These are phyloP conservation scores for Aspergillus floridensis DNA, from an alignment of 2,329 filamentous ascomycete genomes.

Conservation along the genomic window DNA sequence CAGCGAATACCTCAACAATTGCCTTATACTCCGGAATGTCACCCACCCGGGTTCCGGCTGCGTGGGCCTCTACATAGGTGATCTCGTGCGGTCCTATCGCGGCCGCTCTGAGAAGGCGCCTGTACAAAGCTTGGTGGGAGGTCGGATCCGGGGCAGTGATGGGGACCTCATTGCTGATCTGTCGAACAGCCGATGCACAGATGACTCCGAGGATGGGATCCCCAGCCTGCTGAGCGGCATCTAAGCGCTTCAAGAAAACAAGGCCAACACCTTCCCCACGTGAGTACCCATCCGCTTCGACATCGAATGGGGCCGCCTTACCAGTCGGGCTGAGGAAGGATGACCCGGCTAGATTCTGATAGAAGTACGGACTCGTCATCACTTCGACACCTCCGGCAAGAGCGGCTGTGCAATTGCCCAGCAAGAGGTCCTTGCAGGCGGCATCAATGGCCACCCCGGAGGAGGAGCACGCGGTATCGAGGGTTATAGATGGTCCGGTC, in stretches of 20 bases:
- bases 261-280: conserved; percentile 73
- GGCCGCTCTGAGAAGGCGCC: no score
- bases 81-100: no score
- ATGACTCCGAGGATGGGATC: conserved; percentile 71
- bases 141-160: no score
- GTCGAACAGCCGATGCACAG: conserved; percentile 55
- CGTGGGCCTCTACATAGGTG: no score
- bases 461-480: conserved; percentile 78
- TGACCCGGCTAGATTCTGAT: conserved; percentile 71
- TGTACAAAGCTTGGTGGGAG: no score
- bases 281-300: conserved; percentile 78
- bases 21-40: conserved; percentile 81
- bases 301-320: conserved; percentile 77
- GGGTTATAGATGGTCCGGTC: conserved; percentile 66
- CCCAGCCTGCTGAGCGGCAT: conserved; percentile 73
- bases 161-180: no score
- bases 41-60: conserved; percentile 55
- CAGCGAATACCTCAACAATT: conserved; percentile 66
- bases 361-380: conserved; percentile 77
- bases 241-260: conserved; percentile 73
- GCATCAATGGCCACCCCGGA: conserved; percentile 70
- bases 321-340: conserved; percentile 66
- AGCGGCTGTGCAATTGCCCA: conserved; percentile 75
- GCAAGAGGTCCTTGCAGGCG: conserved; percentile 70
- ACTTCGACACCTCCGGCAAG: conserved; percentile 74